A percentile compares a stretch with the other conserved stretches of the same genome.
phyloP scores from a whole-genome alignment of 805 yeast species.

The Starmera caribaea region DNA sequence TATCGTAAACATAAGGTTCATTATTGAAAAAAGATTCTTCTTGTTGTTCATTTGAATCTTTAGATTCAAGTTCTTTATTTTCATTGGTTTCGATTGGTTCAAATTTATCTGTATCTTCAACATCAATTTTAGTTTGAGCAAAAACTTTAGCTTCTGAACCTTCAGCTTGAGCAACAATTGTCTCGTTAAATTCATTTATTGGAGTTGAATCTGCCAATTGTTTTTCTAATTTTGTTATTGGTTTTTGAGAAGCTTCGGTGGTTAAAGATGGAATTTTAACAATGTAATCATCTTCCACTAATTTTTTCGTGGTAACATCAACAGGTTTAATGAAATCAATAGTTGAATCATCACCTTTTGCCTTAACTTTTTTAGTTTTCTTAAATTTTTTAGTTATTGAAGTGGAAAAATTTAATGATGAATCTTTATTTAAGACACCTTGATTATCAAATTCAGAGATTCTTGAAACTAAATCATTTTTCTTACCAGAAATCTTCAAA shows the following conservation, averaged over 20 bases:
- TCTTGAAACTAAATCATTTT: constrained; percentile 41
- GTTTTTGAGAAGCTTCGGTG: constrained; percentile 34
- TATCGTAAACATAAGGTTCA: constrained; percentile 9
- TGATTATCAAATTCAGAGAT: constrained; percentile 10
- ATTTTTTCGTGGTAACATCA: constrained; percentile 27
- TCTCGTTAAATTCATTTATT: constrained; percentile 6
- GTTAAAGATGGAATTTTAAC: constrained; percentile 35
- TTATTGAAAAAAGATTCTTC: constrained; percentile 4
- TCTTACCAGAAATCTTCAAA: constrained; percentile 50
- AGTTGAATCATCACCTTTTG: constrained; percentile 49
- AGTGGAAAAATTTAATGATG: constrained; percentile 7
- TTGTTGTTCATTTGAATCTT: constrained; percentile 4
- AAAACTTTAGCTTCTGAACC: constrained; percentile 15
- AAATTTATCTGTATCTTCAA: no score
- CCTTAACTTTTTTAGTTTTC: constrained; percentile 18
- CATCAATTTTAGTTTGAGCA: constrained; percentile 11
- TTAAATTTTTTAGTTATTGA: constrained; percentile 7
- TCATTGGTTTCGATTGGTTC: no score
- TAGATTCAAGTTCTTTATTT: constrained; percentile 4
- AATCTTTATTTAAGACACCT: constrained; percentile 4
- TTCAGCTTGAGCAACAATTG: constrained; percentile 16
- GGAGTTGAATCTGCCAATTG: constrained; percentile 4
- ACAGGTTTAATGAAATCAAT: constrained; percentile 42
- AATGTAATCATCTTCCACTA: constrained; percentile 36
- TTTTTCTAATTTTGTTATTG: constrained; percentile 20